Evolutionary conservation across 148 eudicot species (phyloP).

Genomic region (Rhododendron simsii): DNA sequence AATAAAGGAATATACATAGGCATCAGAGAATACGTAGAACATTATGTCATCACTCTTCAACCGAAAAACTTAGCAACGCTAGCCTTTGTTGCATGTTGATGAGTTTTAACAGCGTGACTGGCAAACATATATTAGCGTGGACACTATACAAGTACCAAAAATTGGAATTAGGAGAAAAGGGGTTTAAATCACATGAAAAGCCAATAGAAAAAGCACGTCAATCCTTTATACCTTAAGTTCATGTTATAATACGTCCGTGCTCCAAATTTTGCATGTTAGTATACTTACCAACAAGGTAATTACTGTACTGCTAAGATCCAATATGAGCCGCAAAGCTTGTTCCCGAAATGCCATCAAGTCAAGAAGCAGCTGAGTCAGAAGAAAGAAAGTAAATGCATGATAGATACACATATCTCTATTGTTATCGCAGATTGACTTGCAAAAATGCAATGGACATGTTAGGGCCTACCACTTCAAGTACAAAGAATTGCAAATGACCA

Average conservation of each 20-base stretch:
- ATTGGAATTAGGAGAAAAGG: neutral
- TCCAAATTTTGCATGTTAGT: slow-evolving; percentile 3
- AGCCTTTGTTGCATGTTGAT: slow-evolving; percentile 9
- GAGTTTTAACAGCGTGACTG: neutral
- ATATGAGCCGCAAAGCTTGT: slow-evolving; percentile 85
- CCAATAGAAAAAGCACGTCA: neutral
- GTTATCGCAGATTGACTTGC: neutral
- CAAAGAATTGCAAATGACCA: neutral
- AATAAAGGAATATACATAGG: slow-evolving; percentile 22
- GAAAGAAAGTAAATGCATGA: slow-evolving; percentile 10
- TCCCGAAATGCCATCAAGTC: slow-evolving; percentile 98
- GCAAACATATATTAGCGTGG: neutral
- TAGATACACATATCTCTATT: neutral
- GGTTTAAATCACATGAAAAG: neutral
- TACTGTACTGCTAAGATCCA: slow-evolving; percentile 98
- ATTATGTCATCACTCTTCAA: neutral
- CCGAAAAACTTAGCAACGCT: neutral
- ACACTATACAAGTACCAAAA: slow-evolving; percentile 3
- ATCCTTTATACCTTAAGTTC: neutral
- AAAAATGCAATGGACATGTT: neutral
- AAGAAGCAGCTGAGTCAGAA: slow-evolving; percentile 70
- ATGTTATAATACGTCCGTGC: neutral
- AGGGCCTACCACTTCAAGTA: neutral
- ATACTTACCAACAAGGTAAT: slow-evolving; percentile 87
- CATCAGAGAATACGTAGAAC: slow-evolving; percentile 17